Evolutionary conservation across 805 yeast species (phyloP).

Genomic region (Zygosaccharomyces bisporus): DNA sequence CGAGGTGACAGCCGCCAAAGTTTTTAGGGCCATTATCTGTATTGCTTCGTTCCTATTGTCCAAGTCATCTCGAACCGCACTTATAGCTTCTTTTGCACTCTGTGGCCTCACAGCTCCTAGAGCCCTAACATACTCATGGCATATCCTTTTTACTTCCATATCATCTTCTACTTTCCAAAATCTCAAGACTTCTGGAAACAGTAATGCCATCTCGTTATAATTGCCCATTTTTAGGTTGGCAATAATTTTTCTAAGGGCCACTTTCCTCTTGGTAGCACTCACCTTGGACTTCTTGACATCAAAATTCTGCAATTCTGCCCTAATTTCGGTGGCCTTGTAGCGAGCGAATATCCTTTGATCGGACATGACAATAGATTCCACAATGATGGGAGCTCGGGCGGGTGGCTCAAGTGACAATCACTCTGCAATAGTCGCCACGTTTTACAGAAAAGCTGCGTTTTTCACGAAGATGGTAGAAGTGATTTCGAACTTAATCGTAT

Average conservation of each 20-base stretch:
- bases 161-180: conserved; percentile 57
- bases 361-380: conserved; percentile 21
- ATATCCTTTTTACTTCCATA: conserved; percentile 64
- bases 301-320: conserved; percentile 32
- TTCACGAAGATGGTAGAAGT: no score
- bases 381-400: background rate
- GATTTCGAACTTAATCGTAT: no score
- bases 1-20: conserved; percentile 57
- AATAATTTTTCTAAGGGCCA: conserved; percentile 63
- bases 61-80: conserved; percentile 51
- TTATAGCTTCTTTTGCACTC: conserved; percentile 52
- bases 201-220: conserved; percentile 57
- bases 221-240: conserved; percentile 84
- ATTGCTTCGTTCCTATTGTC: conserved; percentile 45
- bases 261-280: conserved; percentile 38
- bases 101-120: conserved; percentile 59
- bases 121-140: conserved; percentile 60
- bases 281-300: conserved; percentile 42
- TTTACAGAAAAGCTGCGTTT: background rate
- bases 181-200: conserved; percentile 60
- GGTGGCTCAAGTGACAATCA: background rate
- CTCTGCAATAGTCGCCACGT: background rate
- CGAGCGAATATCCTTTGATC: conserved; percentile 33
- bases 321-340: conserved; percentile 35
- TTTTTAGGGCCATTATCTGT: conserved; percentile 59